Evolutionary conservation across 2,329 filamentous ascomycete genomes (phyloP), one percentile per base, ranked within the genome.

Genomic region (Geosmithia flava): DNA sequence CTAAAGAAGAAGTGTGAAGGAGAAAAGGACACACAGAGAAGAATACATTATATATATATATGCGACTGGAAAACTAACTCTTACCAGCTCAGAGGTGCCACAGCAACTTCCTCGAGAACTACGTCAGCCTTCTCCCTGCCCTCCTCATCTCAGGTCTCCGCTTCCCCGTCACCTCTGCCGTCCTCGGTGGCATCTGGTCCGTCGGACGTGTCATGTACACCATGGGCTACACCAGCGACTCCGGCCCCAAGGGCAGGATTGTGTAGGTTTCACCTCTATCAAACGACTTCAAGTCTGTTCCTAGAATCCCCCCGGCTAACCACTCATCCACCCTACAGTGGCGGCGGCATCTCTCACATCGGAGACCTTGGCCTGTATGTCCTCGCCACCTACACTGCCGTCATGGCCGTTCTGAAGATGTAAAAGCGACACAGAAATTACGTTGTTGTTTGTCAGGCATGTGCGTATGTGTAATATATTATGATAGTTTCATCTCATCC

Each of bases 61-160:
- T n/a, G n/a, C n/a, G n/a, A n/a, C n/a, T n/a, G n/a, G n/a, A n/a
- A n/a, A n/a, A n/a, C n/a, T n/a, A n/a, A n/a, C 23, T 27, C 46
- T 45, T 20, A 29, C 37, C 49, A 75, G 72, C 75, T 47, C 78
- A 82, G 57, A 75, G 77, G 45, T 72, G 78, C 10, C 81, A 85
- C 59, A 64, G 68, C 55, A 83, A 84, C 68, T 84, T 72, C 64
- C 70, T 69, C 53, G 81, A 85, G 68, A 81, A 78, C 63, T 66
- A 76, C 37, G 64, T 72, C 8, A 67, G 76, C 3, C 68, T 76
- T 58, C 56, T 83, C 11, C 68, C 64, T 20, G 63, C 69, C 20
- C 64, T 82, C 11, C 60, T 81, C 51, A 68, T 84, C 54, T 64
- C 75, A 10, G 80, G 81, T 30, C 58, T 82, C 20, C 60, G 62